Conservation (phyloP, 2,329 filamentous ascomycete genomes). For the Claviceps fusiformis region DNA sequence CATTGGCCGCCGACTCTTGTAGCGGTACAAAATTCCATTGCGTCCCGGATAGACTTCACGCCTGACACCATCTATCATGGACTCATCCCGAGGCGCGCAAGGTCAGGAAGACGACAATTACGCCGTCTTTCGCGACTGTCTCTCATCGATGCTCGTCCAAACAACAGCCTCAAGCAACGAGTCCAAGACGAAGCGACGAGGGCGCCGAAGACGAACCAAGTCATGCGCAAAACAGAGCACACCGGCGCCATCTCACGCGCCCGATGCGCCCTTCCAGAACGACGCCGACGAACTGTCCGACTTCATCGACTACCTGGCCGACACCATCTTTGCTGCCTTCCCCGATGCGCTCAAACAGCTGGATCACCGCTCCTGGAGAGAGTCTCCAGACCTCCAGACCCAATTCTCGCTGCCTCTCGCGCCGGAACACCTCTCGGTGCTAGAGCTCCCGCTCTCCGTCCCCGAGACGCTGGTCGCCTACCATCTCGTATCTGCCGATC, state of each 20-base stretch:
- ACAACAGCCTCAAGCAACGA: background rate
- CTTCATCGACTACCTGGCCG: constrained; percentile 68
- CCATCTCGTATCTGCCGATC: constrained; percentile 37
- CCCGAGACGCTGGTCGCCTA: constrained; percentile 57
- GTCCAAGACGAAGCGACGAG: constrained; percentile 20
- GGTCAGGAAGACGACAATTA: constrained; percentile 13
- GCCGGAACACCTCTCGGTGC: constrained; percentile 33
- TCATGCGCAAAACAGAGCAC: constrained; percentile 5
- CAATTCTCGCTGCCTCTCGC: constrained; percentile 46
- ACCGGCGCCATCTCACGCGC: background rate
- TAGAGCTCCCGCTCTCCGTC: constrained; percentile 41
- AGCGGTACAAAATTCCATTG: too few species aligned
- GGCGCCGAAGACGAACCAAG: constrained; percentile 27
- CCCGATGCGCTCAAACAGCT: constrained; percentile 48
- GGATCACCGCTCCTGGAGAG: constrained; percentile 40
- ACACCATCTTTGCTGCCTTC: constrained; percentile 52
- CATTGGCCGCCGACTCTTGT: too few species aligned
- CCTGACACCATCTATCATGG: background rate
- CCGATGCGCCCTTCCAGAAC: background rate
- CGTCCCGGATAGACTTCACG: background rate
- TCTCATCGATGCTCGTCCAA: constrained; percentile 20
- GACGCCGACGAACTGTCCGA: constrained; percentile 59
- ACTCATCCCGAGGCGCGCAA: background rate
- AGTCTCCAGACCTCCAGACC: constrained; percentile 29
- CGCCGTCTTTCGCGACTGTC: constrained; percentile 58